Conservation (phyloP, 495 filamentous ascomycete species). For the Lineolata rhizophorae region DNA sequence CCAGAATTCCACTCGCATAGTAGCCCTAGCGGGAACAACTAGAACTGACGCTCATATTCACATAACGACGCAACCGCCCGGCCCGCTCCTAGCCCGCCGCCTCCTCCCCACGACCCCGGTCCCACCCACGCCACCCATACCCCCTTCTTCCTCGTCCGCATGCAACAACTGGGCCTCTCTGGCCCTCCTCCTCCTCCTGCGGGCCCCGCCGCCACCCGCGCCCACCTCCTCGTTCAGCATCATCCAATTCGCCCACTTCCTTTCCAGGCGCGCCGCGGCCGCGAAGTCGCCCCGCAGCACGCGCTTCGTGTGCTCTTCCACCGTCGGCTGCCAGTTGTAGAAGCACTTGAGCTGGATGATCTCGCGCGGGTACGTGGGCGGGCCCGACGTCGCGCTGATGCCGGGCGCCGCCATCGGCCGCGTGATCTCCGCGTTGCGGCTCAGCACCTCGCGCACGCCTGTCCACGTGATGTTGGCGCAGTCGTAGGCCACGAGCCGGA, state of each 20-base stretch:
- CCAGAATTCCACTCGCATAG: too few species aligned
- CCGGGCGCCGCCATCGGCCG: conserved; percentile 5
- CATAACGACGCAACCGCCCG: conserved; percentile 30
- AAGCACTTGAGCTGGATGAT: conserved; percentile 80
- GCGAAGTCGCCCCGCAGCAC: conserved; percentile 52
- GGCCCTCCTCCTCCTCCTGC: conserved; percentile 50
- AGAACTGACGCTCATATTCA: too few species aligned
- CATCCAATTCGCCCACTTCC: conserved; percentile 92
- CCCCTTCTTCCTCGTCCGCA: conserved; percentile 54
- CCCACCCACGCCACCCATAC: conserved; percentile 8
- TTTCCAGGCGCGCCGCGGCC: conserved; percentile 51
- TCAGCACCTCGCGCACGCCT: conserved; percentile 68
- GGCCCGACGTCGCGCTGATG: conserved; percentile 10
- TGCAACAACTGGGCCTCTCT: conserved; percentile 55
- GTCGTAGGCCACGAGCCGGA: conserved; percentile 75
- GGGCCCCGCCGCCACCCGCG: conserved; percentile 29
- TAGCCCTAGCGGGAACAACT: too few species aligned
- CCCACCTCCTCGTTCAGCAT: conserved; percentile 71
- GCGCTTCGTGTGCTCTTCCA: conserved; percentile 74
- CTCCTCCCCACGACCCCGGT: conserved; percentile 17
- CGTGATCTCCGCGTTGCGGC: conserved; percentile 50
- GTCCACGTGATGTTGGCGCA: conserved; percentile 83
- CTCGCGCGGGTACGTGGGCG: conserved; percentile 36
- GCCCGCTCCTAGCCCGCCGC: conserved; percentile 29
- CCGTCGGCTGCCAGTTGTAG: conserved; percentile 85